These are phyloP conservation scores for Taphrina betulina DNA, from an alignment of 1,139 yeast genomes.

Conservation along the genomic window DNA sequence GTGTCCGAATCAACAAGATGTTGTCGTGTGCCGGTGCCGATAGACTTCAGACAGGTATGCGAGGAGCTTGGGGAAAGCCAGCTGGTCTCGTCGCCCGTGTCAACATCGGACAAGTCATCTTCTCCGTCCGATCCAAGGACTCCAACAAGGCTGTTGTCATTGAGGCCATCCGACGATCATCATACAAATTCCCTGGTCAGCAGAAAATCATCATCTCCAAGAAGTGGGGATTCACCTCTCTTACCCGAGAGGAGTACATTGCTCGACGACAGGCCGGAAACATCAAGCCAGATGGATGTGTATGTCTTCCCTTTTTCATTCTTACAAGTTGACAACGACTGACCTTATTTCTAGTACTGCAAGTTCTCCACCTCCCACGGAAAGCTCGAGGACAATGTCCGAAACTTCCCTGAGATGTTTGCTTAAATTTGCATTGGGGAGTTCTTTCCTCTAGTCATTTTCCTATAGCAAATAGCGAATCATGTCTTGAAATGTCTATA, in stretches of 20 bases:
- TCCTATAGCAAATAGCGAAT: neutral
- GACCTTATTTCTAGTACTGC: no score
- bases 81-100: slow-evolving; percentile 99
- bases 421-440: slow-evolving; percentile 6
- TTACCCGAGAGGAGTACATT: slow-evolving; percentile 95
- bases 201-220: slow-evolving; percentile 97
- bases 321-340: no score
- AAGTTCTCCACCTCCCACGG: slow-evolving; percentile 98
- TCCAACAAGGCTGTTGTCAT: slow-evolving; percentile 94
- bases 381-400: slow-evolving; percentile 85
- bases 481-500: no score
- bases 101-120: slow-evolving; percentile 95
- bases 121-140: slow-evolving; percentile 98
- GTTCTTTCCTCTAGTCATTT: neutral
- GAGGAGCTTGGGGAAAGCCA: slow-evolving; percentile 99
- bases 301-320: no score
- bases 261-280: slow-evolving; percentile 94
- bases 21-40: slow-evolving; percentile 99
- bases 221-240: slow-evolving; percentile 99
- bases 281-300: slow-evolving; percentile 99
- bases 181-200: slow-evolving; percentile 99
- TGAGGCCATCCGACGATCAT: slow-evolving; percentile 99
- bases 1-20: slow-evolving; percentile 99
- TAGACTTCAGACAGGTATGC: slow-evolving; percentile 99
- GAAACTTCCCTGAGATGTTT: slow-evolving; percentile 76